Conservation (phyloP, 2,329 filamentous ascomycete species). For the Thelonectria discophora region DNA sequence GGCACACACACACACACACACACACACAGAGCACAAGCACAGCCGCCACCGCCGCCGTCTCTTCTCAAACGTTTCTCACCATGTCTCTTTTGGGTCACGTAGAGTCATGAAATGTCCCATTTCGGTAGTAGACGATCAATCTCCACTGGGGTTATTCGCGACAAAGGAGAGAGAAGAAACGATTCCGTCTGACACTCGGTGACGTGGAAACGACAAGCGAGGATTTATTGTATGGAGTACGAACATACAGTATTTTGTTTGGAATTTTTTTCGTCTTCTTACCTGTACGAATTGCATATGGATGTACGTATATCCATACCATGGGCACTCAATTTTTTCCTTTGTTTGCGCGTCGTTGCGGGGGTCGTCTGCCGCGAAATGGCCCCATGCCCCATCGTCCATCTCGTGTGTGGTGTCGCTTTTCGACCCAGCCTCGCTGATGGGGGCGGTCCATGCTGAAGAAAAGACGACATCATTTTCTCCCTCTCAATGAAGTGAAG, state of each 20-base stretch:
- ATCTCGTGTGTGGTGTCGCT: conserved; percentile 19
- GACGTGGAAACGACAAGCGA: conserved; percentile 13
- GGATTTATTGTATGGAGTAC: no score
- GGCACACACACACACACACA: no score
- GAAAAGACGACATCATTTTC: neutral
- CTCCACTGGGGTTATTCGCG: no score
- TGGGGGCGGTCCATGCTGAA: neutral
- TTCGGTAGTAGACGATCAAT: neutral
- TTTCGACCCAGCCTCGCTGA: conserved; percentile 18
- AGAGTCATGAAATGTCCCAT: conserved; percentile 6
- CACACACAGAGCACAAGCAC: neutral
- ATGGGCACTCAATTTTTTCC: neutral
- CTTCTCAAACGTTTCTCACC: neutral
- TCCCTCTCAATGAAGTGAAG: neutral
- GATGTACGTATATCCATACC: no score
- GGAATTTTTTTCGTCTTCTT: neutral
- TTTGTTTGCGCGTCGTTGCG: conserved; percentile 17
- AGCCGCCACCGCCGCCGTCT: neutral
- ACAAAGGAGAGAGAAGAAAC: neutral
- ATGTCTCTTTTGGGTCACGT: conserved; percentile 1
- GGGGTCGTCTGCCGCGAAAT: conserved; percentile 14
- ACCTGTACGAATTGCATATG: no score
- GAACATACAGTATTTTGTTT: neutral
- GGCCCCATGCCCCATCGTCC: conserved; percentile 26
- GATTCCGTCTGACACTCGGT: conserved; percentile 5